Percentiles rank a stretch among this genome's conserved stretches.
Evolutionary conservation across 805 yeast species (phyloP).

Genomic region (Candida ficus): DNA sequence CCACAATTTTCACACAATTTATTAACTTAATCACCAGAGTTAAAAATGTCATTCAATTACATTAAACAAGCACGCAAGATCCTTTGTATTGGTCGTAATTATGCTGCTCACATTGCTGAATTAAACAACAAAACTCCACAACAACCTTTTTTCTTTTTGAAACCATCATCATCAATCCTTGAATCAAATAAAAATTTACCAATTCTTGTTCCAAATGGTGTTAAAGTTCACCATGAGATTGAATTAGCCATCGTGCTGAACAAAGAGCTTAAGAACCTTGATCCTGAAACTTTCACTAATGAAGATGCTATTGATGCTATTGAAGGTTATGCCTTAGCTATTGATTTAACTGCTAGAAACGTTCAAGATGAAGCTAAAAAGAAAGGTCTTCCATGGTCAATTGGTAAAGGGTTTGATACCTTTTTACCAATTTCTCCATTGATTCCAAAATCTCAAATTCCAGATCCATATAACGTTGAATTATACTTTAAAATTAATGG

Average conservation of each 20-base stretch:
- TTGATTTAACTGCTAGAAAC: constrained; percentile 93
- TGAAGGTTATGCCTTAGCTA: constrained; percentile 82
- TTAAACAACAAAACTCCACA: constrained; percentile 75
- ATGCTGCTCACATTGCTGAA: constrained; percentile 93
- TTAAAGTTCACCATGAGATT: constrained; percentile 83
- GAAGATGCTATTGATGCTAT: constrained; percentile 73
- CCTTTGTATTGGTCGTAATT: constrained; percentile 94
- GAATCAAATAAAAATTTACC: constrained; percentile 18
- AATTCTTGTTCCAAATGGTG: constrained; percentile 74
- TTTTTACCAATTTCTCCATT: constrained; percentile 81
- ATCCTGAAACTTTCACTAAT: constrained; percentile 49
- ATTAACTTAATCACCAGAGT: neutral
- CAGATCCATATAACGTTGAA: constrained; percentile 69
- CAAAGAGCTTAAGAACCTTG: constrained; percentile 54
- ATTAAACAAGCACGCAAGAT: constrained; percentile 67
- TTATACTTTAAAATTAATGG: constrained; percentile 68
- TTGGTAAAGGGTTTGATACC: constrained; percentile 95
- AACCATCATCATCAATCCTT: constrained; percentile 79
- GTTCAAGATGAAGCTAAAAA: constrained; percentile 92
- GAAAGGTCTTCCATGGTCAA: constrained; percentile 95
- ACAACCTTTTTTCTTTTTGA: constrained; percentile 88
- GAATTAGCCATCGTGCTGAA: constrained; percentile 81
- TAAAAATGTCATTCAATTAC: constrained; percentile 32
- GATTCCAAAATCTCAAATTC: constrained; percentile 60
- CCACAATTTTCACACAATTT: too few relatives aligned